These are phyloP conservation scores for Coniochaeta pulveracea DNA, from an alignment of 2,329 filamentous ascomycete species.

Conservation along the genomic window DNA sequence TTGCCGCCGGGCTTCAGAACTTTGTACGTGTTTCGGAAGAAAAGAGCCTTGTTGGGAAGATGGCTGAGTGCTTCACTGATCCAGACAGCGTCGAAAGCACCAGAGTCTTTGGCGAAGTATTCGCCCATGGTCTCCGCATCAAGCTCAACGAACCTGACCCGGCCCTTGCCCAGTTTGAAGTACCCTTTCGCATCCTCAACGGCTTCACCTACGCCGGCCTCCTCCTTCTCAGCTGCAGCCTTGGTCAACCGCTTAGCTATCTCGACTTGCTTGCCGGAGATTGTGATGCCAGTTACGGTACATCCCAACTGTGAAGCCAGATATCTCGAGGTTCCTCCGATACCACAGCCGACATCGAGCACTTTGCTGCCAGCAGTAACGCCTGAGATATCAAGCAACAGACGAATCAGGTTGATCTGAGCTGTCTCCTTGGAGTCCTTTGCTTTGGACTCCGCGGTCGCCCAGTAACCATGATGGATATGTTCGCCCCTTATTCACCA, in stretches of 20 bases:
- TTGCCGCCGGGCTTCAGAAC: constrained; percentile 37
- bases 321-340: constrained; percentile 46
- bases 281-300: constrained; percentile 47
- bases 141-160: constrained; percentile 43
- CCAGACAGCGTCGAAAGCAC: constrained; percentile 45
- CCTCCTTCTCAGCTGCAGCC: constrained; percentile 16
- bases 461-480: constrained; percentile 53
- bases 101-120: constrained; percentile 27
- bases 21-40: constrained; percentile 39
- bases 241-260: constrained; percentile 40
- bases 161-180: constrained; percentile 28
- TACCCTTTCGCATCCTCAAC: constrained; percentile 20
- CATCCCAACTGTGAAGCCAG: constrained; percentile 40
- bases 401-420: constrained; percentile 43
- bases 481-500: constrained; percentile 40
- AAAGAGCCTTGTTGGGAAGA: constrained; percentile 45
- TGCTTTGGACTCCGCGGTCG: constrained; percentile 28
- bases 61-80: constrained; percentile 51
- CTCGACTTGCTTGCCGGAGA: constrained; percentile 46
- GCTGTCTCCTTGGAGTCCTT: constrained; percentile 45
- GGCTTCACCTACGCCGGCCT: constrained; percentile 4
- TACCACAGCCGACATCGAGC: constrained; percentile 49
- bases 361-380: constrained; percentile 27
- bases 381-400: constrained; percentile 37
- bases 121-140: constrained; percentile 50